phyloP scores from a whole-genome alignment of 129 eudicot genomes.

The Centrapalus pauciflorus region DNA sequence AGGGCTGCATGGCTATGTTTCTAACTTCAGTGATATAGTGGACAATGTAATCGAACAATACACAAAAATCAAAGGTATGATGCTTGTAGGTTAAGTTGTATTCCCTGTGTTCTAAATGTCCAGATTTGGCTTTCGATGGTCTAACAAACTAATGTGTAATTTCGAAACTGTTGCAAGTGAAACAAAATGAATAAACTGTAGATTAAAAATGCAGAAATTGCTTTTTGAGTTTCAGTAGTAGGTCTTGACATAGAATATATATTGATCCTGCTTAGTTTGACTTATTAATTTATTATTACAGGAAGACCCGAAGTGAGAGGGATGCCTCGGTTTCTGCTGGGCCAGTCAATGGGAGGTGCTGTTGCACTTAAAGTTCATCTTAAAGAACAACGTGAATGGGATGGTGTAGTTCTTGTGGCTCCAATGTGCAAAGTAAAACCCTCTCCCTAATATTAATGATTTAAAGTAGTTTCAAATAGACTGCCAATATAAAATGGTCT shows the following conservation, averaged over 20 bases:
- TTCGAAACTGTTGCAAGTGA: background rate
- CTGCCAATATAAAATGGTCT: slow-evolving; percentile 8
- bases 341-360: slow-evolving; percentile 98
- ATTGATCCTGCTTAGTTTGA: background rate
- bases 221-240: background rate
- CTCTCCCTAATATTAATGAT: slow-evolving; percentile 3
- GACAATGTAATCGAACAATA: slow-evolving; percentile 85
- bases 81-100: background rate
- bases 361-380: slow-evolving; percentile 78
- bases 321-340: slow-evolving; percentile 75
- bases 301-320: slow-evolving; percentile 83
- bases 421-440: slow-evolving; percentile 86
- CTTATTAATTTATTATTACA: slow-evolving; percentile 19
- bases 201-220: background rate
- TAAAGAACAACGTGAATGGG: slow-evolving; percentile 77
- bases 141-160: background rate
- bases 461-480: background rate
- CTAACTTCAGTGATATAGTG: slow-evolving; percentile 61
- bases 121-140: slow-evolving; percentile 7
- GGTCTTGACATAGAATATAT: background rate
- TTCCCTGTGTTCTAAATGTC: background rate
- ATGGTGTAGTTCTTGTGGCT: slow-evolving; percentile 86
- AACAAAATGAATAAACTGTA: background rate
- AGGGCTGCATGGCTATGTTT: slow-evolving; percentile 81
- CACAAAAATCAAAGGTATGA: slow-evolving; percentile 66